Base-by-base conservation (phyloP, 2,329 filamentous ascomycete genomes). In the Aspergillus arachidicola region DNA sequence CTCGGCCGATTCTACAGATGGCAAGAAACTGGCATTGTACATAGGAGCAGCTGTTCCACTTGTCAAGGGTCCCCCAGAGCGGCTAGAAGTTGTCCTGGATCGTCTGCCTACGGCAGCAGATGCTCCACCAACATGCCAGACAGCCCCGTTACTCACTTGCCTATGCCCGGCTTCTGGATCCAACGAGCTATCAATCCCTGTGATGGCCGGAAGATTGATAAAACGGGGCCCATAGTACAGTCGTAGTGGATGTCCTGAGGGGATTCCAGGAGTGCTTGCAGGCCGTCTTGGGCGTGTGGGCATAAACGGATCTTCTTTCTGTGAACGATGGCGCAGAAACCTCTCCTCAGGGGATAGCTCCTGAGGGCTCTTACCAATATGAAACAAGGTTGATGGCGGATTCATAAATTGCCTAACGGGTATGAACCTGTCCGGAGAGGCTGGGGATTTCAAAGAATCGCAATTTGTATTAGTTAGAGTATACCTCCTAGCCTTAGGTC, bases 41-140 rank as follows among this genome's bases (percentile, higher is more conserved):
- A 86, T 77, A 6, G 89, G 90, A 45, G 92, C 91, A 72, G 88
- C 92, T 1, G 90, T 91, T 34, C 91, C 87, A 72, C 88, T 91
- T 59, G 86, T 86, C n/a, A 91, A 72, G 57, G 89, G 78, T 30
- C 85, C 85, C 30, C 89, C 89, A 63, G 84, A 84, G 1, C 89
- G 90, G 75, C 90, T 84, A 54, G 89, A 81, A 23, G 89, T 70
- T 6, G 77, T 79, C 56, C 76, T 68, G 21, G 83, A 68, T 32
- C 75, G 73, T 50, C 71, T 80, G 19, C 83, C 79, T 30, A 80
- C 81, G 9, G 82, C 80, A n/a, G 87, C 85, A 57, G 86, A 85
- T 11, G 86, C 73, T n/a, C 91, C 90, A 30, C 92, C 91, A 12
- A 95, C 88, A 21, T 88, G 86, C 92, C 92, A 96, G 21, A 94